phyloP scores from a whole-genome alignment of 108 stramenopile species.

The Stephanodiscus minutulus region DNA sequence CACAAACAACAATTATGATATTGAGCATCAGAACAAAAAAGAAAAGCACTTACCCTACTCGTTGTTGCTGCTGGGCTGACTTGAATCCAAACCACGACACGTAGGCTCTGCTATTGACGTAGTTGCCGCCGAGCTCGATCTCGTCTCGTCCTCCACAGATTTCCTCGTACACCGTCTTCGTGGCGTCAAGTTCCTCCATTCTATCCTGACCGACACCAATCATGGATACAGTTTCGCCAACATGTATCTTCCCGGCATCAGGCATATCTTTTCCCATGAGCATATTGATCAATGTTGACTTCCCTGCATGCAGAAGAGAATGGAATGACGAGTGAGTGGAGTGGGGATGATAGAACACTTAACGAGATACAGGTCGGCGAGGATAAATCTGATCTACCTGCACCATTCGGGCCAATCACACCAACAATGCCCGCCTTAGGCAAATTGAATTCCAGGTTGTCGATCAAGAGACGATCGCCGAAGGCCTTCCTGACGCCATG shows the following conservation, averaged over 20 bases:
- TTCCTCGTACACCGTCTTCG: conserved; percentile 91
- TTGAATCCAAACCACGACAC: conserved; percentile 93
- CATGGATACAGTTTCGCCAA: conserved; percentile 90
- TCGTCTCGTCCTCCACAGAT: conserved; percentile 83
- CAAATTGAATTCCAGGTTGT: conserved; percentile 84
- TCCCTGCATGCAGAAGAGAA: conserved; percentile 44
- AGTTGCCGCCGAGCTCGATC: conserved; percentile 81
- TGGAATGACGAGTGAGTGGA: not conserved
- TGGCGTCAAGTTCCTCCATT: conserved; percentile 83
- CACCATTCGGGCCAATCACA: not conserved
- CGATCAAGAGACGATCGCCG: conserved; percentile 82
- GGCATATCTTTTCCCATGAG: conserved; percentile 81
- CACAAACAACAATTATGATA: not conserved
- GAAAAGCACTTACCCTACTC: conserved; percentile 59
- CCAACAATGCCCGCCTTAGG: conserved; percentile 85
- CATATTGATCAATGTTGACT: conserved; percentile 91
- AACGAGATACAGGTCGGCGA: not conserved
- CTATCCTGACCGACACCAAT: conserved; percentile 93
- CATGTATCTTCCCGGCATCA: conserved; percentile 74
- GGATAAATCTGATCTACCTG: not conserved
- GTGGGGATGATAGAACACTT: not conserved
- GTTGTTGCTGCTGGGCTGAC: conserved; percentile 82
- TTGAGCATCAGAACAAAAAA: not conserved
- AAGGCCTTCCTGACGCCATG: conserved; percentile 73
- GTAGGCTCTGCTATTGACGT: conserved; percentile 87